Evolutionary conservation across 768 basidiomycete genomes (phyloP).

Genomic region (Tylopilus intermedius): DNA sequence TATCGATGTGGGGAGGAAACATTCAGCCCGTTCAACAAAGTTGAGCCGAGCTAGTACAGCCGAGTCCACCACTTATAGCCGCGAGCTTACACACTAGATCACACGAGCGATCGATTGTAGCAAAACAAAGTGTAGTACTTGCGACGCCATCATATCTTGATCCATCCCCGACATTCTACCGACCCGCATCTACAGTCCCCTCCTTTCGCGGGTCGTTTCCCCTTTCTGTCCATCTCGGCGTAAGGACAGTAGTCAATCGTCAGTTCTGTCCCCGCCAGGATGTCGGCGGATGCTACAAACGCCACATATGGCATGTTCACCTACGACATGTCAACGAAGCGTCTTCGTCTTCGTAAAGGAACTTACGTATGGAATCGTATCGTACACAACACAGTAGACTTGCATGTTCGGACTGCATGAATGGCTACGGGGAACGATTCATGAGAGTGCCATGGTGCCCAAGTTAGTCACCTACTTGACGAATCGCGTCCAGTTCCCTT

Average conservation of each 20-base stretch:
- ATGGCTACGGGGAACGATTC: conserved; percentile 42
- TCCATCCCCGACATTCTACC: conserved; percentile 36
- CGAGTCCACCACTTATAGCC: background rate
- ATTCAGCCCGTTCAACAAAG: background rate
- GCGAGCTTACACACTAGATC: too few relatives aligned
- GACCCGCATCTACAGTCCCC: conserved; percentile 37
- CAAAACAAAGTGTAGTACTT: background rate
- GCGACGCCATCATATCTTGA: conserved; percentile 11
- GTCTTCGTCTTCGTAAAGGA: background rate
- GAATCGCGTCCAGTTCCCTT: conserved; percentile 76
- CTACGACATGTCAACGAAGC: conserved; percentile 27
- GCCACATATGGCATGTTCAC: conserved; percentile 58
- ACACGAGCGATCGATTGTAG: background rate
- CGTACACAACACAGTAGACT: conserved; percentile 58
- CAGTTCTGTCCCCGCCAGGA: conserved; percentile 51
- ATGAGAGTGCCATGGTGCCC: background rate
- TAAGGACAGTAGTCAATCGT: conserved; percentile 62
- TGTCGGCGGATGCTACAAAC: conserved; percentile 47
- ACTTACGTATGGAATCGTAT: conserved; percentile 51
- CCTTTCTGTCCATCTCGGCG: conserved; percentile 23
- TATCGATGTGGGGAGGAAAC: background rate
- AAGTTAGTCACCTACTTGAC: conserved; percentile 49
- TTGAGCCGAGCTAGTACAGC: background rate
- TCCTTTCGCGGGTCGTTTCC: conserved; percentile 25
- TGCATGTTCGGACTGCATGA: conserved; percentile 59